Percentiles rank a stretch among this genome's conserved stretches.
phyloP scores from a whole-genome alignment of 2,329 filamentous ascomycete species.

The Monilinia aucupariae region DNA sequence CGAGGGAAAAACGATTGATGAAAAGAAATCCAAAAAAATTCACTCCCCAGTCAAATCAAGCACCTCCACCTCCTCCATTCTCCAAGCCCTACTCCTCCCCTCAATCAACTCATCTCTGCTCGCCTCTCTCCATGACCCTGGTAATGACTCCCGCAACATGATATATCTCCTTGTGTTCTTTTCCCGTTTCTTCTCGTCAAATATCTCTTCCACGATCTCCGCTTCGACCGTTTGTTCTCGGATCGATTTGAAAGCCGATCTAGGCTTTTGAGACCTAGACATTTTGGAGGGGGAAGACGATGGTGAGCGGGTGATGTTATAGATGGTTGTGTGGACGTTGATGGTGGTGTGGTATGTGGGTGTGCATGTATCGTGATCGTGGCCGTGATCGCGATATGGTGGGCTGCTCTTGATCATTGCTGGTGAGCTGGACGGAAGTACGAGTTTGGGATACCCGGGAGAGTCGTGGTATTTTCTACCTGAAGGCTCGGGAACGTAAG shows the following conservation, averaged over 20 bases:
- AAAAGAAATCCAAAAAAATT: background rate
- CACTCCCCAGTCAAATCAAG: slow-evolving; percentile 15
- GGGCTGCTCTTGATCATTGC: background rate
- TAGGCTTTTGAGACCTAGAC: background rate
- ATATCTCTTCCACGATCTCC: background rate
- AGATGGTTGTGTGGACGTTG: slow-evolving; percentile 7
- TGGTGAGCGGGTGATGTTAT: slow-evolving; percentile 6
- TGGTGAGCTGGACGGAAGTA: slow-evolving; percentile 1
- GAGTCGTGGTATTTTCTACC: background rate
- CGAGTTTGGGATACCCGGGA: background rate
- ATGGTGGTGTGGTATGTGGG: background rate
- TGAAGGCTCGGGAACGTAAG: background rate
- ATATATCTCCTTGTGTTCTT: slow-evolving; percentile 11
- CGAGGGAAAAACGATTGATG: background rate
- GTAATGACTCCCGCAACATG: slow-evolving; percentile 12
- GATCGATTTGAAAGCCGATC: background rate
- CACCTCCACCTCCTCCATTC: slow-evolving; percentile 13
- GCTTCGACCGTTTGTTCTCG: background rate
- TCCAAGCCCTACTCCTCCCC: slow-evolving; percentile 16
- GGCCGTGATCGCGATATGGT: background rate
- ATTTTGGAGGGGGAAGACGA: background rate
- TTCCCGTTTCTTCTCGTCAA: background rate
- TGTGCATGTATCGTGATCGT: background rate
- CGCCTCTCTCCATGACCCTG: slow-evolving; percentile 11
- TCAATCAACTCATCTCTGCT: slow-evolving; percentile 12